Conservation (phyloP, 106 monocot species). For the Allium cepa region DNA sequence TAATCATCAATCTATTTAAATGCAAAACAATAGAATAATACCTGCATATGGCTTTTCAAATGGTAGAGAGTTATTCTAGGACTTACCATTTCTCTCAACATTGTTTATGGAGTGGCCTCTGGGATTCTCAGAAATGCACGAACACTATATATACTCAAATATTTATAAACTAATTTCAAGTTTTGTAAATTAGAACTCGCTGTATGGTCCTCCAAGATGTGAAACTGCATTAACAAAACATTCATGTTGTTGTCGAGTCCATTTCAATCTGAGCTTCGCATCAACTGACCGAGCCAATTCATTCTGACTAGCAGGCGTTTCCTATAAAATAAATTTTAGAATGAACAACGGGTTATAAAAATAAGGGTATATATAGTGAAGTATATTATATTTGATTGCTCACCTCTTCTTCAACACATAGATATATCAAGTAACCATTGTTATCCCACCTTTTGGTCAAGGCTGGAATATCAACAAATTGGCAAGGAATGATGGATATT, state of each 20-base stretch:
- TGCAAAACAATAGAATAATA: background rate
- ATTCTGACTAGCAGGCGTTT: slow-evolving; percentile 10
- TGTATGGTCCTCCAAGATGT: slow-evolving; percentile 58
- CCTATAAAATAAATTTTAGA: background rate
- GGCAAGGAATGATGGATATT: too few species aligned
- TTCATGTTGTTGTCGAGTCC: slow-evolving; percentile 64
- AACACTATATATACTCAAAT: background rate
- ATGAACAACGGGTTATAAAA: background rate
- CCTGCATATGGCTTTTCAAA: slow-evolving; percentile 88
- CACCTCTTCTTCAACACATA: slow-evolving; percentile 8
- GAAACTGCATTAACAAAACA: slow-evolving; percentile 51
- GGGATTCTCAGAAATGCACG: background rate
- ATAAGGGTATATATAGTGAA: too few species aligned
- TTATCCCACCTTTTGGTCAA: too few species aligned
- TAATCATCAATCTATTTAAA: too few species aligned
- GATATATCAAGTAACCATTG: background rate
- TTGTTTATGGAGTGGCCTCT: slow-evolving; percentile 73
- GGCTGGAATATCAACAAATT: too few species aligned
- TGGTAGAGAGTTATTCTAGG: slow-evolving; percentile 76
- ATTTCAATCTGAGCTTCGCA: slow-evolving; percentile 57
- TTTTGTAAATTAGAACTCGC: slow-evolving; percentile 17
- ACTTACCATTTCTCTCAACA: slow-evolving; percentile 59
- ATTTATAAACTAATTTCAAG: too few species aligned
- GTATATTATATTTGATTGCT: background rate
- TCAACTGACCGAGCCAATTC: slow-evolving; percentile 17